Percentiles rank a stretch among this genome's conserved stretches.
Evolutionary conservation across 495 filamentous ascomycete genomes (phyloP).

Genomic region (Aspergillus avenaceus): DNA sequence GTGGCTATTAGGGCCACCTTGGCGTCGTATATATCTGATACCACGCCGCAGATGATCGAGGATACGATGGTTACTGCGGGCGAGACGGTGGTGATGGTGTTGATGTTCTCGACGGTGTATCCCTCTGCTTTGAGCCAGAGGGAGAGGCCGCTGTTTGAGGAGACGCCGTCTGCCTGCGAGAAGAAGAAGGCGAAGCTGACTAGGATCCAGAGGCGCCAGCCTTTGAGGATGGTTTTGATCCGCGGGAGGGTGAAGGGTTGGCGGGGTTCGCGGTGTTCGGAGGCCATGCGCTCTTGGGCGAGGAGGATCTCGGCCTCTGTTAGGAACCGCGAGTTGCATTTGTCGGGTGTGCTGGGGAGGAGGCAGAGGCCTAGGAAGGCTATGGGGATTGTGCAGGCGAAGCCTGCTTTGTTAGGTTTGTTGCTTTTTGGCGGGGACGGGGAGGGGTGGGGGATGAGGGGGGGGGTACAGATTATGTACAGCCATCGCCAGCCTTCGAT

Average conservation of each 20-base stretch:
- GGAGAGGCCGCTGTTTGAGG: slow-evolving; percentile 24
- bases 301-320: slow-evolving; percentile 29
- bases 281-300: slow-evolving; percentile 27
- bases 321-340: slow-evolving; percentile 32
- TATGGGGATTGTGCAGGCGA: slow-evolving; percentile 24
- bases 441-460: neutral
- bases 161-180: slow-evolving; percentile 25
- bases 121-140: slow-evolving; percentile 40
- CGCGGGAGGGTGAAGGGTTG: slow-evolving; percentile 19
- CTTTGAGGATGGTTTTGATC: slow-evolving; percentile 18
- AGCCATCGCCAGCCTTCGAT: slow-evolving; percentile 47
- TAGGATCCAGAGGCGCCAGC: slow-evolving; percentile 22
- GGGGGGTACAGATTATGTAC: slow-evolving; percentile 40
- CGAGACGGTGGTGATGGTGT: slow-evolving; percentile 37
- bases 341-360: slow-evolving; percentile 35
- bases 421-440: neutral
- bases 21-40: slow-evolving; percentile 40
- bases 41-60: slow-evolving; percentile 33
- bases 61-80: slow-evolving; percentile 38
- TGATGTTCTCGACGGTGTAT: slow-evolving; percentile 38
- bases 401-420: slow-evolving; percentile 18
- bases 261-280: slow-evolving; percentile 27
- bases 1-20: slow-evolving; percentile 36
- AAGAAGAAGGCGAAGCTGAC: slow-evolving; percentile 34
- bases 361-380: slow-evolving; percentile 27